Evolutionary conservation across 257 asterid species (phyloP).

Genomic region (Sherardia arvensis): DNA sequence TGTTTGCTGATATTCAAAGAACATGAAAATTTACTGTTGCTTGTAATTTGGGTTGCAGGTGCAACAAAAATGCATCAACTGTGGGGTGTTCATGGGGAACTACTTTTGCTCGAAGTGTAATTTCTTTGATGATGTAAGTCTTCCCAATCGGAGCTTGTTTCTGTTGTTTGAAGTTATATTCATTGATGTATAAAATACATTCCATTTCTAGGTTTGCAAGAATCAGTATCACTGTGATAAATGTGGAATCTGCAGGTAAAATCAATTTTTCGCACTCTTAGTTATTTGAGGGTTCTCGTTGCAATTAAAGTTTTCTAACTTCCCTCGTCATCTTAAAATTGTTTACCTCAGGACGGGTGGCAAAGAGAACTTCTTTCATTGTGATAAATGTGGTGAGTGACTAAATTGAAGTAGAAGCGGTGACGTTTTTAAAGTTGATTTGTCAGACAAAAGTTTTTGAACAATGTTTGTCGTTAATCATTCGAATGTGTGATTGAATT

Average conservation of each 20-base stretch:
- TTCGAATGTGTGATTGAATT: background rate
- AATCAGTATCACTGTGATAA: conserved; percentile 61
- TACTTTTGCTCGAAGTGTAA: conserved; percentile 60
- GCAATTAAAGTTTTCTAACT: background rate
- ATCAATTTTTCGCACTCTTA: background rate
- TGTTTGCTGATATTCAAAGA: background rate
- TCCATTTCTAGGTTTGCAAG: conserved; percentile 41
- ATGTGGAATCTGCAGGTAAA: conserved; percentile 76
- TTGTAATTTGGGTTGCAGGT: conserved; percentile 24
- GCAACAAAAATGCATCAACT: conserved; percentile 36
- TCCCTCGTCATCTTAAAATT: background rate
- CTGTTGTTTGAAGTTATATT: background rate
- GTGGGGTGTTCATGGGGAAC: conserved; percentile 57
- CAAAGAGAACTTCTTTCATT: conserved; percentile 58
- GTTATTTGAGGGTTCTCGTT: background rate
- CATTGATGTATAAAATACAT: background rate
- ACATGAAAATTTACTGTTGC: background rate
- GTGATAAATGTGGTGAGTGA: conserved; percentile 54
- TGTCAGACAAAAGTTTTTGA: background rate
- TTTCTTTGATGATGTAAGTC: conserved; percentile 61
- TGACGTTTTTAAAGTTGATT: background rate
- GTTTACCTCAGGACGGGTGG: conserved; percentile 60
- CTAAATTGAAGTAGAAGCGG: background rate
- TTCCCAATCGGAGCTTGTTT: background rate
- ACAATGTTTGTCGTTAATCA: background rate